Evolutionary conservation across 2,329 filamentous ascomycete genomes (phyloP), one percentile per base, ranked within the genome.

Genomic region (Ophiocordyceps polyrhachis-furcata): DNA sequence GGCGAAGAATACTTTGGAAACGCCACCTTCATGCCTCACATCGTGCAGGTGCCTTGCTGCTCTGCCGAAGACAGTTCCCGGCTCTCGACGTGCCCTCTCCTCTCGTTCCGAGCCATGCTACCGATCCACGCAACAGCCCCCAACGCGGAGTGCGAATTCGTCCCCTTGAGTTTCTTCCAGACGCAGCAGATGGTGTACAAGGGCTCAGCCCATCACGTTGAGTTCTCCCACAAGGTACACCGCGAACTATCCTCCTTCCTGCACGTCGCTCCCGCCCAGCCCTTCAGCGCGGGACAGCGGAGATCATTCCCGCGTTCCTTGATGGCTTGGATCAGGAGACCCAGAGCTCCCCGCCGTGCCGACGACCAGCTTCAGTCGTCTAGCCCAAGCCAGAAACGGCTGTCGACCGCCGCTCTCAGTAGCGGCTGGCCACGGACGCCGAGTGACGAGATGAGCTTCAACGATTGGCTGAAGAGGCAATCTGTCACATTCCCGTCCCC

Each of bases 151-250:
- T 71, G 74, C 53, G 66, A 70, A 45, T 80, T 81, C 50, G 66
- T 72, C 1, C 77, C 80, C 0, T 61, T 83, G 28, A 70, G 62
- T 41, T 76, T 83, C 50, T 83, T 83, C 63, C 76, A 74, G 50
- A 65, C 72, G 8, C 76, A 79, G 47, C 81, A 84, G 57, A 70
- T 79, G 49, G 68, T 74, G 0, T 71, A 77, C 51, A 64, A 68
- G 31, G 49, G 48, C n/a, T 52, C 50, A 3, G 41, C 47, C 0
- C 71, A 76, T 49, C 69, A 76, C 41, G 66, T 73, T 5, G 69
- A 68, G 2, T 83, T 84, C 52, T 68, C 71, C 1, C 69, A 73
- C 46, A 68, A 69, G 29, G 67, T 80, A 2, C 72, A 78, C 52
- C 69, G 73, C 48, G 79, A 83, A 69, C 66, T 19, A 55, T 73